phyloP scores from a whole-genome alignment of 768 basidiomycete genomes.

The Suillus variegatus region DNA sequence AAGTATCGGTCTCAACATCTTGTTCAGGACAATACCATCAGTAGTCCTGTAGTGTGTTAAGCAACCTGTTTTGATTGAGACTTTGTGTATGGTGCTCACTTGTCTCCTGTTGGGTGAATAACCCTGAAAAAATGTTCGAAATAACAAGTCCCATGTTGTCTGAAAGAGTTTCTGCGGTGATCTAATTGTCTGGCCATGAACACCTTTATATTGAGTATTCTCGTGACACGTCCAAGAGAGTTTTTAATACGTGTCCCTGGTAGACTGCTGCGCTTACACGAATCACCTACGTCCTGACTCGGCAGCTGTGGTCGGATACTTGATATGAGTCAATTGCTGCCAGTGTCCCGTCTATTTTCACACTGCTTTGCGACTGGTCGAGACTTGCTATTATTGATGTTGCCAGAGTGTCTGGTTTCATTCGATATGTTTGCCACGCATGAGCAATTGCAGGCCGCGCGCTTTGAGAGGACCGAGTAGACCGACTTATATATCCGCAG shows the following conservation, averaged over 20 bases:
- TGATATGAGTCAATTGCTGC: neutral
- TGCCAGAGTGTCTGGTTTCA: neutral
- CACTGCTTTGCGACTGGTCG: neutral
- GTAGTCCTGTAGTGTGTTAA: neutral
- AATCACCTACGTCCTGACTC: neutral
- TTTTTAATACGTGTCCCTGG: neutral
- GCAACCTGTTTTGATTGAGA: neutral
- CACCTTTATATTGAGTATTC: neutral
- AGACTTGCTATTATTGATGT: neutral
- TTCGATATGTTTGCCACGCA: neutral
- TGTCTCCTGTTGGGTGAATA: neutral
- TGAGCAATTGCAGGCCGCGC: neutral
- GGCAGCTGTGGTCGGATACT: neutral
- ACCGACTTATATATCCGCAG: neutral
- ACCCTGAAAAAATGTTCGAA: neutral
- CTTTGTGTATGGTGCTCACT: neutral
- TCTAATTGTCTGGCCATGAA: neutral
- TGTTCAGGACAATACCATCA: neutral
- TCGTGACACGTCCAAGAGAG: neutral
- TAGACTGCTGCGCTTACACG: neutral
- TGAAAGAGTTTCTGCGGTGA: neutral
- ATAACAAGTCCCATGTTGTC: neutral
- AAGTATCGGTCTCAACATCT: neutral
- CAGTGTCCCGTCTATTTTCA: neutral
- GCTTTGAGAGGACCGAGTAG: neutral